Evolutionary conservation across 352 stramenopile species (phyloP).

Genomic region (Phytophthora pseudosyringae): DNA sequence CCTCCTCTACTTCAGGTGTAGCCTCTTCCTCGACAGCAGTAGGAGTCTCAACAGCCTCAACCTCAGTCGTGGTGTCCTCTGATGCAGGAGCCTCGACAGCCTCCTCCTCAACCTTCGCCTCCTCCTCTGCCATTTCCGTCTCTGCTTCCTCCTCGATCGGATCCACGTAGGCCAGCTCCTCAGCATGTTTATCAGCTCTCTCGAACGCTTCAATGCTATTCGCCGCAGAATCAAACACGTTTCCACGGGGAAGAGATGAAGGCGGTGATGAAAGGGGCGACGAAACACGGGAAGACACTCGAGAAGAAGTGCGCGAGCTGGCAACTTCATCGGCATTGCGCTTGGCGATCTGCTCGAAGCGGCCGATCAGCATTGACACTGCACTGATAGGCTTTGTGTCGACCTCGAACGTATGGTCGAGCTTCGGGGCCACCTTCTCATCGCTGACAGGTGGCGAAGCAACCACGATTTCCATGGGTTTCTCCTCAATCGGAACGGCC

Average conservation of each 20-base stretch:
- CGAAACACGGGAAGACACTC: conserved; percentile 18
- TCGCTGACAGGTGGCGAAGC: not conserved
- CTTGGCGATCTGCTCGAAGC: conserved; percentile 38
- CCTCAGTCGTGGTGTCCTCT: not conserved
- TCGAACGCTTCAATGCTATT: conserved; percentile 25
- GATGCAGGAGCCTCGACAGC: too few species aligned
- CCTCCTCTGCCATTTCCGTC: conserved; percentile 4
- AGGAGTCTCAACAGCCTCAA: not conserved
- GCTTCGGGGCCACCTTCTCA: not conserved
- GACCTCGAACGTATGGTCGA: conserved; percentile 22
- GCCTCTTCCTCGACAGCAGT: not conserved
- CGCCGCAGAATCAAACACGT: conserved; percentile 18
- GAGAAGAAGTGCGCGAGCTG: conserved; percentile 19
- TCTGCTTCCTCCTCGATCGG: conserved; percentile 10
- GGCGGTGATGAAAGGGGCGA: conserved; percentile 18
- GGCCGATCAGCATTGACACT: conserved; percentile 38
- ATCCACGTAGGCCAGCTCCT: not conserved
- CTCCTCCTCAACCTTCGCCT: conserved; percentile 3
- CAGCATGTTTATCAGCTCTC: not conserved
- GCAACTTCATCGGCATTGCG: conserved; percentile 23
- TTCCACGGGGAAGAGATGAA: conserved; percentile 8
- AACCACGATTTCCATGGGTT: not conserved
- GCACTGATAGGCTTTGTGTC: conserved; percentile 36
- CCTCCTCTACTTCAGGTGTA: not conserved
- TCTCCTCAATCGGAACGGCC: not conserved